phyloP scores from a whole-genome alignment of 2,329 filamentous ascomycete genomes.

The Claviceps quebecensis region DNA sequence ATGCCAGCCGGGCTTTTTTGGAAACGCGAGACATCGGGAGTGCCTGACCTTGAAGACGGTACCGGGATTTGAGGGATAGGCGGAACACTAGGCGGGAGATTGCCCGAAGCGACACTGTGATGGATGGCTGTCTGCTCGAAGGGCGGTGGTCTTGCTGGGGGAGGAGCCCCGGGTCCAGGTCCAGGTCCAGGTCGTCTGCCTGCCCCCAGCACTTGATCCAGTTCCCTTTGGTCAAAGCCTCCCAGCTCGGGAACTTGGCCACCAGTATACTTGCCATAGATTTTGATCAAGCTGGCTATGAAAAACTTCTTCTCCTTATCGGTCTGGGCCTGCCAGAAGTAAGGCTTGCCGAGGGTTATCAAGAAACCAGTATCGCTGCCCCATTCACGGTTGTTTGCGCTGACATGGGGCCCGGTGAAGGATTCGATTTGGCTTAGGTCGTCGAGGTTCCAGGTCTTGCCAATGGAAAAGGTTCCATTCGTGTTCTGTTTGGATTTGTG shows the following conservation, averaged over 20 bases:
- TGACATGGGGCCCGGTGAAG: constrained; percentile 49
- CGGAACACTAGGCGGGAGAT: constrained; percentile 6
- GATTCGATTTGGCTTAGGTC: constrained; percentile 76
- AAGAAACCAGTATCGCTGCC: constrained; percentile 73
- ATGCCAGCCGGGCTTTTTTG: constrained; percentile 17
- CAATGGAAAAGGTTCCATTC: constrained; percentile 90
- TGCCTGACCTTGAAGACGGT: constrained; percentile 9
- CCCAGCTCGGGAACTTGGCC: constrained; percentile 65
- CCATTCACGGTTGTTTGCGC: constrained; percentile 54
- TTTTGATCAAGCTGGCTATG: constrained; percentile 89
- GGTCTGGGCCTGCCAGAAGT: constrained; percentile 91
- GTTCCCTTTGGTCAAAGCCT: constrained; percentile 71
- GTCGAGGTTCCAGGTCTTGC: constrained; percentile 95
- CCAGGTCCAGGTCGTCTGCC: constrained; percentile 26
- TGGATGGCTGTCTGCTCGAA: constrained; percentile 13
- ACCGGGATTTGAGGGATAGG: constrained; percentile 7
- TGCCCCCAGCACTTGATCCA: constrained; percentile 58
- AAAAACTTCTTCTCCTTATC: constrained; percentile 98
- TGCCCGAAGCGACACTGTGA: constrained; percentile 9
- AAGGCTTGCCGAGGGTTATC: constrained; percentile 82
- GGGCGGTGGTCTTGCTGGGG: constrained; percentile 12
- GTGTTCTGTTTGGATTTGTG: constrained; percentile 95
- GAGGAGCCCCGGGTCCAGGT: constrained; percentile 9
- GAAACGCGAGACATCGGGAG: constrained; percentile 16
- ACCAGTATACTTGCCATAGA: constrained; percentile 90